Percentiles rank a stretch among this genome's conserved stretches.
Evolutionary conservation across 2,329 filamentous ascomycete species (phyloP).

Genomic region (Aspergillus japonicus): DNA sequence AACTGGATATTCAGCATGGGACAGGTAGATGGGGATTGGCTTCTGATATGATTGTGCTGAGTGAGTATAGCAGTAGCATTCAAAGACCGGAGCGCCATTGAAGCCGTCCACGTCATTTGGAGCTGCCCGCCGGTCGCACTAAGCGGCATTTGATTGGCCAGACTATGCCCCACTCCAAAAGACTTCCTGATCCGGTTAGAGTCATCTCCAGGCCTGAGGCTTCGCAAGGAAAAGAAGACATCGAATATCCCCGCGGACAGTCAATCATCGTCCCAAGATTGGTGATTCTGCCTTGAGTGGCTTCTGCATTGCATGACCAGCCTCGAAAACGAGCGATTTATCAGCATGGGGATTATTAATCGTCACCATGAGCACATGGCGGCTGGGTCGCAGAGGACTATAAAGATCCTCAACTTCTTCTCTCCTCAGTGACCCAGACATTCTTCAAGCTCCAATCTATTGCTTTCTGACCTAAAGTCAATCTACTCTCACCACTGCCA

Average conservation of each 20-base stretch:
- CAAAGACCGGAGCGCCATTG: neutral
- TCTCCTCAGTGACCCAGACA: neutral
- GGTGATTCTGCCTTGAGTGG: neutral
- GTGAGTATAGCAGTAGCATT: no score
- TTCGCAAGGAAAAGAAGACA: neutral
- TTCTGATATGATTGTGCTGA: constrained; percentile 7
- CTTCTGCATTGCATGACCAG: neutral
- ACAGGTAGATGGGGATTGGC: constrained; percentile 13
- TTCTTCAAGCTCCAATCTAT: neutral
- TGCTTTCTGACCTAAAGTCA: neutral
- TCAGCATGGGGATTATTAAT: neutral
- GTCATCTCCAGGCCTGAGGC: neutral
- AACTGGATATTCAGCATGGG: constrained; percentile 14
- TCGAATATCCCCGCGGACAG: neutral
- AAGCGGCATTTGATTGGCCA: neutral
- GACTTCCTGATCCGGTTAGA: neutral
- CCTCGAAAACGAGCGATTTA: neutral
- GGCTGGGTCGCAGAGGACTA: neutral
- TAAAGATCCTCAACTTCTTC: neutral
- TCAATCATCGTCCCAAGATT: neutral
- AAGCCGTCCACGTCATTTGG: neutral
- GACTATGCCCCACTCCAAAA: neutral
- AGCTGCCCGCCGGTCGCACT: neutral
- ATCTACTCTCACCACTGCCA: neutral
- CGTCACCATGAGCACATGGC: neutral